phyloP scores from a whole-genome alignment of 176 grass and related monocot genomes.

The Alloteropsis semialata region DNA sequence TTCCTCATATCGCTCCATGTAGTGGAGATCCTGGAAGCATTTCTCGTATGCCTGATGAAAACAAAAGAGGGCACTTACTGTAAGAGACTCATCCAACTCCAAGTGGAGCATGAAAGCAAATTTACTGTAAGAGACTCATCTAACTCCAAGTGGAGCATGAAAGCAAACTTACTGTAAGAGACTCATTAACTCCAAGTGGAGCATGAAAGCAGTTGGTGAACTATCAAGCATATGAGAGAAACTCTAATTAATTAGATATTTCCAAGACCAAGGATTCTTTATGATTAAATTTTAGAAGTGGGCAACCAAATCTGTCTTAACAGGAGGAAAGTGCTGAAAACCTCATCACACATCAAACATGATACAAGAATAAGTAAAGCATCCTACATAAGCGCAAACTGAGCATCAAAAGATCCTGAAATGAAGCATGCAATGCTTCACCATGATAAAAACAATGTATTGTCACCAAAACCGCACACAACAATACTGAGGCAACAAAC shows the following conservation, averaged over 20 bases:
- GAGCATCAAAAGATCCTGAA: not conserved
- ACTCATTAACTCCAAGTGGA: not conserved
- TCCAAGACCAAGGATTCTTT: not conserved
- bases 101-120: not conserved
- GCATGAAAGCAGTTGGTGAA: not conserved
- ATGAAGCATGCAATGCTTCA: not conserved
- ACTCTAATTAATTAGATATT: not conserved
- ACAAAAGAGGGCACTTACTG: conserved; percentile 12
- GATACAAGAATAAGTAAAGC: not conserved
- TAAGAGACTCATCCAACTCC: conserved; percentile 6
- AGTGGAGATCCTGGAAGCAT: conserved; percentile 98
- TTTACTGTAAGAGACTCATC: too few species aligned
- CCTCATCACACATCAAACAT: not conserved
- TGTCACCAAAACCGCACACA: not conserved
- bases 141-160: conserved; percentile 21
- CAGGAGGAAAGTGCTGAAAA: not conserved
- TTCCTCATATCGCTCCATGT: conserved; percentile 88
- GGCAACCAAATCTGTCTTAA: not conserved
- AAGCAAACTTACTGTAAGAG: conserved; percentile 28
- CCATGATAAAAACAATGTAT: not conserved
- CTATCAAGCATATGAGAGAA: not conserved
- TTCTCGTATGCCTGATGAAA: conserved; percentile 89
- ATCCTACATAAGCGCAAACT: not conserved
- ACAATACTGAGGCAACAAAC: not conserved
- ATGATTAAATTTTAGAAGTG: not conserved